Evolutionary conservation across 1,284 basidiomycete species (phyloP).

Genomic region (Ustilago cynodontis): DNA sequence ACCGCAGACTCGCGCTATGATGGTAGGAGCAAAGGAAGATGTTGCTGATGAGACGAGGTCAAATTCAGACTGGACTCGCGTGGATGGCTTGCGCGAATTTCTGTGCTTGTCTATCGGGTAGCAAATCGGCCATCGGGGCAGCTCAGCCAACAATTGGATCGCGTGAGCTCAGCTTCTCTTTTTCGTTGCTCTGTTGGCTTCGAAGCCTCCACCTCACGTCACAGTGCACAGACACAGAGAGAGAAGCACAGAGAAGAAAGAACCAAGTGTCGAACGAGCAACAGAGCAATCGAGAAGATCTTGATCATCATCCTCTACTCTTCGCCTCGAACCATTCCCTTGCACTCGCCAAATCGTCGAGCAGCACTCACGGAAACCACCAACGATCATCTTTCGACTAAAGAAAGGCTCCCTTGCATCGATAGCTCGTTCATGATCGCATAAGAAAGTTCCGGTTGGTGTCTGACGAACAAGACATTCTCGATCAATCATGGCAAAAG

Average conservation of each 20-base stretch:
- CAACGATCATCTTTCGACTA: not conserved
- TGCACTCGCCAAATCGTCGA: not conserved
- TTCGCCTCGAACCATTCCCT: not conserved
- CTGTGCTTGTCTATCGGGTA: slow-evolving; percentile 17
- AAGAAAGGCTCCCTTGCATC: not conserved
- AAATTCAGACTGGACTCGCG: not conserved
- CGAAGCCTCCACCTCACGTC: slow-evolving; percentile 18
- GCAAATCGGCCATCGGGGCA: not conserved
- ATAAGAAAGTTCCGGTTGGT: not conserved
- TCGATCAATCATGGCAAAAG: slow-evolving; percentile 32
- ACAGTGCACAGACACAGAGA: slow-evolving; percentile 17
- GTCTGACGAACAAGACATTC: not conserved
- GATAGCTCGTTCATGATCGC: slow-evolving; percentile 4
- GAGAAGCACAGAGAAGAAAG: not conserved
- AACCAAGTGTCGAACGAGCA: too few species aligned
- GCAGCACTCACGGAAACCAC: not conserved
- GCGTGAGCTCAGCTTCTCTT: slow-evolving; percentile 30
- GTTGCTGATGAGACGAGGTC: not conserved
- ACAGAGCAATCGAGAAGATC: slow-evolving; percentile 11
- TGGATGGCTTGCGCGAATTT: slow-evolving; percentile 11
- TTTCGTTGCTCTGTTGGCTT: not conserved
- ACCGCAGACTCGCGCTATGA: slow-evolving; percentile 6
- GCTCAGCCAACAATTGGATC: slow-evolving; percentile 2
- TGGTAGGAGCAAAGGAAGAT: slow-evolving; percentile 1
- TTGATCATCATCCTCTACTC: not conserved